Conservation (phyloP, 257 asterid genomes). For the Asclepias syriaca region DNA sequence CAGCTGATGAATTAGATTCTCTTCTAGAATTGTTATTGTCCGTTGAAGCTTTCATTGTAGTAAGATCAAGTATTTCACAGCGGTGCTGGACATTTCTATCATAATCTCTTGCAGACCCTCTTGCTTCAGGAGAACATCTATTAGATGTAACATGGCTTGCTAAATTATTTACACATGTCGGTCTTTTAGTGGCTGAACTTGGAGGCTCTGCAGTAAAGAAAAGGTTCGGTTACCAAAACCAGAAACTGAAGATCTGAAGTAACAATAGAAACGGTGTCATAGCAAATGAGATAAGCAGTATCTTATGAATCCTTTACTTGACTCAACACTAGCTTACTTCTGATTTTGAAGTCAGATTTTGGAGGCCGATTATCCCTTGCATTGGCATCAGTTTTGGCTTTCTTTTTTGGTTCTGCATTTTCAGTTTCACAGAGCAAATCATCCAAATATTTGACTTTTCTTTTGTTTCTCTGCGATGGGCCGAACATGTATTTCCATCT, state of each 20-base stretch:
- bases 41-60: background rate
- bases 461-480: conserved; percentile 28
- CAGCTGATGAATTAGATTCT: background rate
- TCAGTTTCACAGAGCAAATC: conserved; percentile 15
- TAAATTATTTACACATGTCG: background rate
- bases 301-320: conserved; percentile 20
- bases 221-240: background rate
- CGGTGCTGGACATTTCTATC: background rate
- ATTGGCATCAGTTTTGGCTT: conserved; percentile 21
- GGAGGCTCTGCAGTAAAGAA: conserved; percentile 16
- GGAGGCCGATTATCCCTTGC: background rate
- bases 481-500: conserved; percentile 39
- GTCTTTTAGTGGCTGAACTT: conserved; percentile 11
- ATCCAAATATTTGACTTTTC: conserved; percentile 13
- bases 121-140: background rate
- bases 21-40: background rate
- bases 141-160: background rate
- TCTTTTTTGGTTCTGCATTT: conserved; percentile 17
- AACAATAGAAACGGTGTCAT: background rate
- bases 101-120: background rate
- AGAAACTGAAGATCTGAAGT: background rate
- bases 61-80: background rate
- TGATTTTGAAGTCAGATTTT: background rate
- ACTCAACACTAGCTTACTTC: conserved; percentile 14
- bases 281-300: conserved; percentile 12